Conservation (phyloP, 2,329 filamentous ascomycete genomes). For the Mariannaea sp. region DNA sequence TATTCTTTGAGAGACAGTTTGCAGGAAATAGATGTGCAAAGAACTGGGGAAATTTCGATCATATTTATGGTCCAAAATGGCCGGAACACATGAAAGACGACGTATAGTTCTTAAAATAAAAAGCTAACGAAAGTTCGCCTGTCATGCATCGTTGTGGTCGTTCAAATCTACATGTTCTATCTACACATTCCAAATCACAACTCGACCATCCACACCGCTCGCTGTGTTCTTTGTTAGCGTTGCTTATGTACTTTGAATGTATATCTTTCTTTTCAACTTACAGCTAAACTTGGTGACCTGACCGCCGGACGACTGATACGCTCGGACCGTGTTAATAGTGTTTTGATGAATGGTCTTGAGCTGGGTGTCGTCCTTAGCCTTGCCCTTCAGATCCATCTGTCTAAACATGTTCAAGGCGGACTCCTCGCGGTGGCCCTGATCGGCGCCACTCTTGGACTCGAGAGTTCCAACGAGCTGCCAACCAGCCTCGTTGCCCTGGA, state of each 20-base stretch:
- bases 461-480: conserved; percentile 86
- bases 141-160: background rate
- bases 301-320: conserved; percentile 70
- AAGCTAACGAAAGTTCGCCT: too few relatives aligned
- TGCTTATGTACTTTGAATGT: conserved; percentile 17
- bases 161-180: conserved; percentile 11
- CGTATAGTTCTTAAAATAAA: too few relatives aligned
- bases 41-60: background rate
- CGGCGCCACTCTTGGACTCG: conserved; percentile 71
- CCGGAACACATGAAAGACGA: too few relatives aligned
- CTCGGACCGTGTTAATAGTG: conserved; percentile 83
- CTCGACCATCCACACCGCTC: conserved; percentile 80
- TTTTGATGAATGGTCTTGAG: conserved; percentile 97
- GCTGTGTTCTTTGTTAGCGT: conserved; percentile 53
- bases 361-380: conserved; percentile 88
- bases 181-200: conserved; percentile 78
- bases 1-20: too few relatives aligned
- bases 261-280: conserved; percentile 55
- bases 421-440: conserved; percentile 74
- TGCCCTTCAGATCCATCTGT: conserved; percentile 98
- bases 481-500: conserved; percentile 76
- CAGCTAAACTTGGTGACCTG: conserved; percentile 82
- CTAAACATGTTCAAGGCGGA: conserved; percentile 97
- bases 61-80: background rate
- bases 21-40: too few relatives aligned